Conservation (phyloP, 768 basidiomycete species). For the Podaxis sp. region DNA sequence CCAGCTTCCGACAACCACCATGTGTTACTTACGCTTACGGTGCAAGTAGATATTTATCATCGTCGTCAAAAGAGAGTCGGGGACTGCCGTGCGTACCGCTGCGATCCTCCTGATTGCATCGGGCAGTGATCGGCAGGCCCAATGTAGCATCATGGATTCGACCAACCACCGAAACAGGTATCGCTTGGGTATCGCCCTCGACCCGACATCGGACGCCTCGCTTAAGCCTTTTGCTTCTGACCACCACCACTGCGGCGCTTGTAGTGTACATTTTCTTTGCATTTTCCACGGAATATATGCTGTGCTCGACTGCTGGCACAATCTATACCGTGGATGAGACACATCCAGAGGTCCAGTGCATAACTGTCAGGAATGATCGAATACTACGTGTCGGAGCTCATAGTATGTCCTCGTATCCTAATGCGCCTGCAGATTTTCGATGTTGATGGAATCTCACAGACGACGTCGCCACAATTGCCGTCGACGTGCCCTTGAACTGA, state of each 20-base stretch:
- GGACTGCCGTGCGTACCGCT: too few relatives aligned
- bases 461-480: background rate
- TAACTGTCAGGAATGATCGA: constrained; percentile 48
- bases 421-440: background rate
- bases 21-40: too few relatives aligned
- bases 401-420: constrained; percentile 33
- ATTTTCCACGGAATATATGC: constrained; percentile 36
- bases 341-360: constrained; percentile 55
- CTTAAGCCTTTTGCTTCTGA: background rate
- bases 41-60: too few relatives aligned
- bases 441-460: background rate
- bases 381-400: constrained; percentile 50
- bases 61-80: too few relatives aligned
- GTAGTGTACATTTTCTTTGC: background rate
- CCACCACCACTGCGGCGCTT: background rate
- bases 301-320: constrained; percentile 52
- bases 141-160: too few relatives aligned
- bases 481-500: constrained; percentile 2
- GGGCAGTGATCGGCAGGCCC: too few relatives aligned
- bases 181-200: too few relatives aligned
- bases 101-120: too few relatives aligned
- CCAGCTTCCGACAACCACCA: background rate
- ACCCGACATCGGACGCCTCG: background rate
- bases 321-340: constrained; percentile 72
- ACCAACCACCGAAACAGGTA: background rate